Percentiles rank a stretch among this genome's conserved stretches.
phyloP scores from a whole-genome alignment of 768 basidiomycete species.

The Podaxis sp. region DNA sequence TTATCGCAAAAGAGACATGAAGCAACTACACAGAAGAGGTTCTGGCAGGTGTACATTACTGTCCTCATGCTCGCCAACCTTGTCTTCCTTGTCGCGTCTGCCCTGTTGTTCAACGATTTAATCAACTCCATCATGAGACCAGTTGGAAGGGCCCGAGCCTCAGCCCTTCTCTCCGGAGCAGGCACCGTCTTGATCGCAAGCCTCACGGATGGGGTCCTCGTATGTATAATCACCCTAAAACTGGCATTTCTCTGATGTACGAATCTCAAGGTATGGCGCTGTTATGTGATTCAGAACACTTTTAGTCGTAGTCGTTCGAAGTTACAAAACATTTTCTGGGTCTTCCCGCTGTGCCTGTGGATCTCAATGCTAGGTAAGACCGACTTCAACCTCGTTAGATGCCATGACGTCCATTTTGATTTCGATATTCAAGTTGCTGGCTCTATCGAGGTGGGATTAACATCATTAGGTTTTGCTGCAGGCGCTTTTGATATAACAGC shows the following conservation, averaged over 20 bases:
- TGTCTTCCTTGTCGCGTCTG: background rate
- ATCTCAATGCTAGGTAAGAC: background rate
- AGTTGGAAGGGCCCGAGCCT: no score
- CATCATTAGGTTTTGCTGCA: background rate
- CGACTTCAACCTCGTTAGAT: background rate
- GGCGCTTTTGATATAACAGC: background rate
- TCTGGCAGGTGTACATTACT: no score
- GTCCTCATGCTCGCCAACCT: no score
- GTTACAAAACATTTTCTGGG: background rate
- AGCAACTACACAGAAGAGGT: no score
- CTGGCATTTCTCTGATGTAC: background rate
- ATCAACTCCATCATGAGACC: background rate
- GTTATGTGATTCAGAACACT: background rate
- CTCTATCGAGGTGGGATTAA: background rate
- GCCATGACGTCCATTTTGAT: background rate
- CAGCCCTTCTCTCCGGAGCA: no score
- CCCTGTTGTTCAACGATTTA: background rate
- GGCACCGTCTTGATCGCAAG: background rate
- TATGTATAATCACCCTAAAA: background rate
- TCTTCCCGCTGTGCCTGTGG: background rate
- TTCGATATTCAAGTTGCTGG: background rate
- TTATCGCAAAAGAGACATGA: no score
- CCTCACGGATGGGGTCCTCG: background rate
- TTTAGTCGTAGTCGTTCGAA: background rate
- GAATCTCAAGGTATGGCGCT: background rate